Evolutionary conservation across 2,329 filamentous ascomycete species (phyloP).

Genomic region (Penicillium nordicum): DNA sequence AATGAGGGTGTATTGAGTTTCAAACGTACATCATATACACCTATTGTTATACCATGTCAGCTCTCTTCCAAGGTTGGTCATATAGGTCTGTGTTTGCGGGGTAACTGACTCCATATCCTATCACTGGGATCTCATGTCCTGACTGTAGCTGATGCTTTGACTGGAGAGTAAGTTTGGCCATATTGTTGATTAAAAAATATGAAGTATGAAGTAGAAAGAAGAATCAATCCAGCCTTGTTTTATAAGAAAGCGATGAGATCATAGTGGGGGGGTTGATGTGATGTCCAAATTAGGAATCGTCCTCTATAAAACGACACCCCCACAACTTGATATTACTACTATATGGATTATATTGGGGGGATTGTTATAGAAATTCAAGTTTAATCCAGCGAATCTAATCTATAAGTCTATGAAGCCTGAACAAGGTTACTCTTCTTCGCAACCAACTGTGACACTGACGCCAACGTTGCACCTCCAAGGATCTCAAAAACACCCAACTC

Average conservation of each 20-base stretch:
- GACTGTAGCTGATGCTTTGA: slow-evolving; percentile 54
- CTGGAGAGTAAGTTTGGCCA: slow-evolving; percentile 21
- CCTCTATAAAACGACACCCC: not conserved
- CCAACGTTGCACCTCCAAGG: slow-evolving; percentile 29
- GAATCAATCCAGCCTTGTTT: not conserved
- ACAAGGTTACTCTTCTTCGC: not conserved
- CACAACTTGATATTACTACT: not conserved
- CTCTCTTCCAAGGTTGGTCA: not conserved
- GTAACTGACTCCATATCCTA: slow-evolving; percentile 56
- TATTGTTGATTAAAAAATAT: slow-evolving; percentile 5
- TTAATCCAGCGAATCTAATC: not conserved
- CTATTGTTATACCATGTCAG: slow-evolving; percentile 13
- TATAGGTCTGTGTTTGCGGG: not conserved
- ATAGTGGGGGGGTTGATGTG: not conserved
- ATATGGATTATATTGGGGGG: too few species aligned
- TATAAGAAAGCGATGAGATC: not conserved
- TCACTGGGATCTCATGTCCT: slow-evolving; percentile 58
- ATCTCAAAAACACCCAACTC: slow-evolving; percentile 40
- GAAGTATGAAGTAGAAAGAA: not conserved
- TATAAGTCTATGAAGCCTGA: not conserved
- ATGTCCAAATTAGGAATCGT: not conserved
- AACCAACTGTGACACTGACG: not conserved
- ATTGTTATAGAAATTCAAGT: not conserved
- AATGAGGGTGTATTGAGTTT: not conserved
- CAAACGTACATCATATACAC: slow-evolving; percentile 33